phyloP scores from a whole-genome alignment of 202 grass and related monocot genomes.

The Dendrocalamus latiflorus region DNA sequence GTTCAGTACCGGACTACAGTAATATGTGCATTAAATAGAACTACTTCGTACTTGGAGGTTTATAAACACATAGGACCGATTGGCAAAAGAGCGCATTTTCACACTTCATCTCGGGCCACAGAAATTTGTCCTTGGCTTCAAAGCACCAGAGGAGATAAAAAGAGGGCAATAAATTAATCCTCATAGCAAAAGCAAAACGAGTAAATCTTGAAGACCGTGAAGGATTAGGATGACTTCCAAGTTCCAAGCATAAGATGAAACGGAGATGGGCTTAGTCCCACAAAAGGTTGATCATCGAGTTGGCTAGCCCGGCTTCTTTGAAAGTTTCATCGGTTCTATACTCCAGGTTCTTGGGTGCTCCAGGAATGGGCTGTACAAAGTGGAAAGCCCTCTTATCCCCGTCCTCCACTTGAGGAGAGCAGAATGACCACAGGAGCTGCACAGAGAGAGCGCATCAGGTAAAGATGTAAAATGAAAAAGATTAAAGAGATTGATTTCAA shows the following conservation, averaged over 20 bases:
- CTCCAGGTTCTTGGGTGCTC: slow-evolving; percentile 52
- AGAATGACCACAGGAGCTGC: slow-evolving; percentile 92
- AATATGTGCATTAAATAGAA: slow-evolving; percentile 37
- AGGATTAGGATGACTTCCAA: not conserved
- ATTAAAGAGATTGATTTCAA: not conserved
- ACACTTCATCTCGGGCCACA: not conserved
- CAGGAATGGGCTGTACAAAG: no score
- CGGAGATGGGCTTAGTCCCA: slow-evolving; percentile 44
- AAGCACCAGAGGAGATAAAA: not conserved
- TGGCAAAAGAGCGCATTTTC: slow-evolving; percentile 7
- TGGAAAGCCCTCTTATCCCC: slow-evolving; percentile 32
- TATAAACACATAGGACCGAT: slow-evolving; percentile 27
- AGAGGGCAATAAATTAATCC: not conserved
- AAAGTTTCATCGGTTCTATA: slow-evolving; percentile 53
- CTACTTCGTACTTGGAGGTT: not conserved
- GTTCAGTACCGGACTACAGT: not conserved
- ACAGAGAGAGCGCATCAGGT: not conserved
- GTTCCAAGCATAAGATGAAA: not conserved
- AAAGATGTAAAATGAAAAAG: not conserved
- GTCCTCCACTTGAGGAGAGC: slow-evolving; percentile 49
- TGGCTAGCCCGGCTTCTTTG: slow-evolving; percentile 62
- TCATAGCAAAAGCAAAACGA: not conserved
- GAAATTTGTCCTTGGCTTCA: not conserved
- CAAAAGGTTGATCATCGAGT: slow-evolving; percentile 79
- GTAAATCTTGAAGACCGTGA: not conserved